phyloP scores from a whole-genome alignment of 768 basidiomycete genomes.

The Serendipita sp. region DNA sequence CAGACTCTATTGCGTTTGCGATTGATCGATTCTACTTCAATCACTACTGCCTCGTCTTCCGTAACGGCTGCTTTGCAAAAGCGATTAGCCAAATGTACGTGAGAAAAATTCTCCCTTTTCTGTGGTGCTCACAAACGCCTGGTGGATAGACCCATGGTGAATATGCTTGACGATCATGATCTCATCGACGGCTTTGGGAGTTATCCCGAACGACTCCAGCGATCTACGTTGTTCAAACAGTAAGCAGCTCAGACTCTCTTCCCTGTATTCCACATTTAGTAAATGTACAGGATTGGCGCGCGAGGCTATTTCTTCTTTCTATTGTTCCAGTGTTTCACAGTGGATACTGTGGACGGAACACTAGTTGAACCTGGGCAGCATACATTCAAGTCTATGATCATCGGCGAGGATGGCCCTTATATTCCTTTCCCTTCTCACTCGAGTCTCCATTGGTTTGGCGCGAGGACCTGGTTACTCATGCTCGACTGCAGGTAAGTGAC shows the following conservation, averaged over 20 bases:
- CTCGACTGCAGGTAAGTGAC: slow-evolving; percentile 60
- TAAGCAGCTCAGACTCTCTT: neutral
- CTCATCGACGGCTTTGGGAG: slow-evolving; percentile 72
- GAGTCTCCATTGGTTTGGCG: slow-evolving; percentile 25
- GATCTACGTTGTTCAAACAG: slow-evolving; percentile 49
- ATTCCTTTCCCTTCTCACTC: slow-evolving; percentile 73
- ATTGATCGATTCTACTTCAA: slow-evolving; percentile 84
- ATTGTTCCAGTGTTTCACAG: slow-evolving; percentile 78
- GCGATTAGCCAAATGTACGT: slow-evolving; percentile 83
- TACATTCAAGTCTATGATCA: slow-evolving; percentile 50
- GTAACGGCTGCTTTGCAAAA: slow-evolving; percentile 75
- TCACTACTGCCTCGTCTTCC: slow-evolving; percentile 76
- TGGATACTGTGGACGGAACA: slow-evolving; percentile 50
- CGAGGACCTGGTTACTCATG: slow-evolving; percentile 44
- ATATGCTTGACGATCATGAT: slow-evolving; percentile 35
- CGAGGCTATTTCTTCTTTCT: slow-evolving; percentile 85
- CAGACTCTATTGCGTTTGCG: slow-evolving; percentile 51
- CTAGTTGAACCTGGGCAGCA: slow-evolving; percentile 45
- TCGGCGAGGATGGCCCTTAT: slow-evolving; percentile 63
- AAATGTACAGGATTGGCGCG: slow-evolving; percentile 36
- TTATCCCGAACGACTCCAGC: slow-evolving; percentile 69
- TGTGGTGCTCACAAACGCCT: neutral
- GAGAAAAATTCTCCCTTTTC: neutral
- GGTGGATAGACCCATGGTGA: slow-evolving; percentile 57
- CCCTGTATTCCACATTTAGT: neutral